Evolutionary conservation across 768 basidiomycete species (phyloP).

Genomic region (Lepiota venenata): DNA sequence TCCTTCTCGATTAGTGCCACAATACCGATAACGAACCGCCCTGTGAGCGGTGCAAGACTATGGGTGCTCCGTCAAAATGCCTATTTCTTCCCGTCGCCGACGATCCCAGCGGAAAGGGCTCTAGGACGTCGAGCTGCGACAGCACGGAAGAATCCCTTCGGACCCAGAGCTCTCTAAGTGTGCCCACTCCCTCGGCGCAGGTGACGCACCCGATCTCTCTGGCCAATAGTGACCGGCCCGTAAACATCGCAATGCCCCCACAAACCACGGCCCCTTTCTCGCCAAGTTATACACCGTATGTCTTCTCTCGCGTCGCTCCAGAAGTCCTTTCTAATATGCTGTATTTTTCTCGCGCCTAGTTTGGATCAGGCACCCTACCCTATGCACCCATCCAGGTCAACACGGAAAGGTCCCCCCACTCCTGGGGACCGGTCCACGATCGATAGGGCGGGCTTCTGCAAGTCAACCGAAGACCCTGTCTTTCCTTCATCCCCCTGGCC

Average conservation of each 20-base stretch:
- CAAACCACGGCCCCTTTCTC: neutral
- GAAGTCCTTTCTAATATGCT: too few species aligned
- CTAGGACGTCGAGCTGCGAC: neutral
- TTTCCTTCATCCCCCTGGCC: too few species aligned
- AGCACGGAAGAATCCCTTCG: neutral
- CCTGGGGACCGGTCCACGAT: too few species aligned
- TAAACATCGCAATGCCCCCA: neutral
- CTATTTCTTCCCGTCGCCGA: conserved; percentile 39
- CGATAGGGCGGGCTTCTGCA: too few species aligned
- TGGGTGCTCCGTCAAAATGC: conserved; percentile 27
- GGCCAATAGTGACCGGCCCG: neutral
- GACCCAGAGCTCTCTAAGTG: neutral
- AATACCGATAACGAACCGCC: conserved; percentile 22
- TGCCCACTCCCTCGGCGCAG: neutral
- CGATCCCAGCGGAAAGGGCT: conserved; percentile 14
- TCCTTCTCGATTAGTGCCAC: conserved; percentile 22
- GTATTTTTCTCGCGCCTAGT: too few species aligned
- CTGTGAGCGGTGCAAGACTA: conserved; percentile 40
- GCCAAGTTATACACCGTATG: too few species aligned
- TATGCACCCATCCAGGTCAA: too few species aligned
- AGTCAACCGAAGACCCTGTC: too few species aligned
- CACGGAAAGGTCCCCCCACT: too few species aligned
- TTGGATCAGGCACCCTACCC: too few species aligned
- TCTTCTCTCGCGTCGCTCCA: neutral
- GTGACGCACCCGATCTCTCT: neutral